These are phyloP conservation scores for Melaleuca quinquenervia DNA, from an alignment of 345 rosid genomes.

Conservation along the genomic window DNA sequence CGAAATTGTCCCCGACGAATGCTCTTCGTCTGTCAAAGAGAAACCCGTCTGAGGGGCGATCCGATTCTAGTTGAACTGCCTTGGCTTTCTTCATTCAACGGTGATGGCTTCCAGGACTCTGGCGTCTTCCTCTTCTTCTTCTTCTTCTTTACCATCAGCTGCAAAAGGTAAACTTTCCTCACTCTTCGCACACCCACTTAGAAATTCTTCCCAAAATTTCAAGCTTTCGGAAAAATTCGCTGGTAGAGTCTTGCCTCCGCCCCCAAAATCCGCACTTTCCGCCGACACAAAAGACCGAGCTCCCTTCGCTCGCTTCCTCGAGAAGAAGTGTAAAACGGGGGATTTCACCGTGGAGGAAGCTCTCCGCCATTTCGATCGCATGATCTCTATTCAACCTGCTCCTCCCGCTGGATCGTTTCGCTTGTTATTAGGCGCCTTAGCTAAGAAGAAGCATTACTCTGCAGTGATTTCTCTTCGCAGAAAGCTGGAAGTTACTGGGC, in stretches of 20 bases:
- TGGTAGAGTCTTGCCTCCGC: too few relatives aligned
- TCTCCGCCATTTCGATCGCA: slow-evolving; percentile 5
- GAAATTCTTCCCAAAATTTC: neutral
- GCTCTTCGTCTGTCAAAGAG: too few relatives aligned
- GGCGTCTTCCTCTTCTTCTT: too few relatives aligned
- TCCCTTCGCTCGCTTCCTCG: neutral
- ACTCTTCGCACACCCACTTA: neutral
- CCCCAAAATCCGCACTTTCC: neutral
- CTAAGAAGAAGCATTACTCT: slow-evolving; percentile 4
- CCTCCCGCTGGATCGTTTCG: neutral
- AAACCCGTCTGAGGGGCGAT: too few relatives aligned
- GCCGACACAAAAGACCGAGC: neutral
- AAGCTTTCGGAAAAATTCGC: too few relatives aligned
- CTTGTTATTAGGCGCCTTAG: slow-evolving; percentile 3
- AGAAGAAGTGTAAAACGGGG: slow-evolving; percentile 4
- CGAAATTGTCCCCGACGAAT: too few relatives aligned
- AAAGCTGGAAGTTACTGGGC: slow-evolving; percentile 1
- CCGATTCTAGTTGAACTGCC: too few relatives aligned
- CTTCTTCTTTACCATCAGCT: neutral
- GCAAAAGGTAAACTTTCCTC: slow-evolving; percentile 4
- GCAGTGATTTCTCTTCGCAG: neutral
- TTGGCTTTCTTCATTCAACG: too few relatives aligned
- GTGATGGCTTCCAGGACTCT: too few relatives aligned
- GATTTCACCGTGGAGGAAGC: slow-evolving; percentile 9
- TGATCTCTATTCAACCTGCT: slow-evolving; percentile 3